These are phyloP conservation scores for Fremontodendron californicum DNA, from an alignment of 345 rosid genomes.

Conservation along the genomic window DNA sequence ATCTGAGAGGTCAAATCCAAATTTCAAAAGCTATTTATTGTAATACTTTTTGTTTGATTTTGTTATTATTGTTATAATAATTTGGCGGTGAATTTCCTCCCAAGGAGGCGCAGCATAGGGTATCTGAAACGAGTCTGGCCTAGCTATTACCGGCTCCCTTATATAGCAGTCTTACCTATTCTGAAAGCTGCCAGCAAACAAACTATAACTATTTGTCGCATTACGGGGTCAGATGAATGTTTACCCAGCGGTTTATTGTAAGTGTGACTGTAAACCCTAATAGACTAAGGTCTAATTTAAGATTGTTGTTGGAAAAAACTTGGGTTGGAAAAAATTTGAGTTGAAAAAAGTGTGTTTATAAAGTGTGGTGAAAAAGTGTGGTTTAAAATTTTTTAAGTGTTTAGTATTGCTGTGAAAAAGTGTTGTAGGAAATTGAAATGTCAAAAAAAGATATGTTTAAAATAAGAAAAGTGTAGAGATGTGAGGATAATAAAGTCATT, in stretches of 20 bases:
- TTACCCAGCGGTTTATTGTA: not conserved
- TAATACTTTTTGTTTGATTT: not conserved
- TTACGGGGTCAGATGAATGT: not conserved
- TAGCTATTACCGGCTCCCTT: not conserved
- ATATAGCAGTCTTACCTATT: not conserved
- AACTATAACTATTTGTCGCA: not conserved
- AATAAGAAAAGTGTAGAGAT: no score
- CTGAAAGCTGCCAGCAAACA: not conserved
- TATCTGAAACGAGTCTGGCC: not conserved
- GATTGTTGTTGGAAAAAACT: no score
- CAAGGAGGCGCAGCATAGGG: not conserved
- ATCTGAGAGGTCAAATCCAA: conserved; percentile 41
- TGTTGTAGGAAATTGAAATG: no score
- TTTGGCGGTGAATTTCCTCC: not conserved
- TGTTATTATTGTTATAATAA: not conserved
- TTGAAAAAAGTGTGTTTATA: no score
- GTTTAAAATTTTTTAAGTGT: no score
- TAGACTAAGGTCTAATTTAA: no score
- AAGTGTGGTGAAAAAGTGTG: no score
- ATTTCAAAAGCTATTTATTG: conserved; percentile 13
- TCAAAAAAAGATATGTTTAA: no score
- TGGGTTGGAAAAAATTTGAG: no score
- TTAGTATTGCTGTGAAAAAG: no score
- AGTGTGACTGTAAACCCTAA: not conserved
- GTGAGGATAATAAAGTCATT: no score